Conservation (phyloP, 2,329 filamentous ascomycete genomes). For the Sporothrix variecibatus region DNA sequence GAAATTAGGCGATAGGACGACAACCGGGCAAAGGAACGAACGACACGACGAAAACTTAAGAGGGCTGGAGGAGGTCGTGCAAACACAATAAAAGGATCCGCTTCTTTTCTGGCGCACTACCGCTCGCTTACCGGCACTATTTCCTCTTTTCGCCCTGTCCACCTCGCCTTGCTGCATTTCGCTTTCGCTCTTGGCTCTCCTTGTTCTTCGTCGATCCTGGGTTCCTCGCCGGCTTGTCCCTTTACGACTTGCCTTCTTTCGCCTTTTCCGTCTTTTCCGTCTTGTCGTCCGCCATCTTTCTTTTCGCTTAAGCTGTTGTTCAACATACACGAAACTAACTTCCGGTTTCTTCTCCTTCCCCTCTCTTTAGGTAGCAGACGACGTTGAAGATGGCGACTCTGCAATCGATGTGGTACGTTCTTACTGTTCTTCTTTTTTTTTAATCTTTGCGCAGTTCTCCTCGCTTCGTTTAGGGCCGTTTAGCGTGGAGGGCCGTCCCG, state of each 20-base stretch:
- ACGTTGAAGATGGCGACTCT: conserved; percentile 25
- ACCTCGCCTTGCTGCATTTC: background rate
- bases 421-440: background rate
- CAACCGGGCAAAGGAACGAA: background rate
- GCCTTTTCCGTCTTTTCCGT: background rate
- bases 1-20: background rate
- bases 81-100: conserved; percentile 7
- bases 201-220: background rate
- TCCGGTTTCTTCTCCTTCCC: background rate
- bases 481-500: conserved; percentile 18
- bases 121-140: conserved; percentile 16
- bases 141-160: background rate
- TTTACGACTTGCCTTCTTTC: background rate
- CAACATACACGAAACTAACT: background rate
- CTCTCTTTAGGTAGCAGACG: conserved; percentile 2
- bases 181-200: background rate
- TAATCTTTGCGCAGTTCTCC: background rate
- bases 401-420: conserved; percentile 26
- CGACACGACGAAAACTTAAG: background rate
- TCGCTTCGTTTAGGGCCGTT: background rate
- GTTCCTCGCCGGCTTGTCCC: background rate
- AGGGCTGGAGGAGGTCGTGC: background rate
- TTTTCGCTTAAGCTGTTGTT: background rate
- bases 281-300: background rate
- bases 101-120: conserved; percentile 14